These are phyloP conservation scores for Amaranthus palmeri DNA, from an alignment of 148 eudicot genomes.

Conservation along the genomic window DNA sequence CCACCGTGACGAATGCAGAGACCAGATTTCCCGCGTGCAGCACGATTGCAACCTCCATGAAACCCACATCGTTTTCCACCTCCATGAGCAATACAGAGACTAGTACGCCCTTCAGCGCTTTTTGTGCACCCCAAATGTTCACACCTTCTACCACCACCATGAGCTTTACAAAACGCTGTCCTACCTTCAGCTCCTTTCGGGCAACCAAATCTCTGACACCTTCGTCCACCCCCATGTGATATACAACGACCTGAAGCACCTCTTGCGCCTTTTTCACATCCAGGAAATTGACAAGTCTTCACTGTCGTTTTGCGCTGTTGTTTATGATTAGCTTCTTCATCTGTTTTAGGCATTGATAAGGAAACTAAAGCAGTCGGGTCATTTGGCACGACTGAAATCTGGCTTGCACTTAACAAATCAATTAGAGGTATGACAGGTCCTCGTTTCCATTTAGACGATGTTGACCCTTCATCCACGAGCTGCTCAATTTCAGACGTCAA, in stretches of 20 bases:
- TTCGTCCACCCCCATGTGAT: constrained; percentile 69
- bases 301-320: constrained; percentile 34
- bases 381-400: not conserved
- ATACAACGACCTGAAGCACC: constrained; percentile 78
- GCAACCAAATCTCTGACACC: constrained; percentile 59
- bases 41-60: constrained; percentile 50
- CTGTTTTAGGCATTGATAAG: constrained; percentile 10
- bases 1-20: constrained; percentile 82
- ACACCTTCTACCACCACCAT: constrained; percentile 76
- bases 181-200: constrained; percentile 79
- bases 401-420: constrained; percentile 12
- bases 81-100: constrained; percentile 69
- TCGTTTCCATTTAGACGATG: constrained; percentile 60
- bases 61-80: constrained; percentile 69
- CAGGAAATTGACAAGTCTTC: constrained; percentile 51
- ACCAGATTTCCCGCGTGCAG: constrained; percentile 77
- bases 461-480: constrained; percentile 65
- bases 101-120: constrained; percentile 79
- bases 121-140: constrained; percentile 60
- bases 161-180: constrained; percentile 70
- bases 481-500: constrained; percentile 26
- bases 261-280: constrained; percentile 64
- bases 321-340: constrained; percentile 19
- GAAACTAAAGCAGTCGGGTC: constrained; percentile 7
- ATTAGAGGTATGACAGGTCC: constrained; percentile 35